These are phyloP conservation scores for Lodderomyces pseudojiufengensis DNA, from an alignment of 1,139 yeast species.

Conservation along the genomic window DNA sequence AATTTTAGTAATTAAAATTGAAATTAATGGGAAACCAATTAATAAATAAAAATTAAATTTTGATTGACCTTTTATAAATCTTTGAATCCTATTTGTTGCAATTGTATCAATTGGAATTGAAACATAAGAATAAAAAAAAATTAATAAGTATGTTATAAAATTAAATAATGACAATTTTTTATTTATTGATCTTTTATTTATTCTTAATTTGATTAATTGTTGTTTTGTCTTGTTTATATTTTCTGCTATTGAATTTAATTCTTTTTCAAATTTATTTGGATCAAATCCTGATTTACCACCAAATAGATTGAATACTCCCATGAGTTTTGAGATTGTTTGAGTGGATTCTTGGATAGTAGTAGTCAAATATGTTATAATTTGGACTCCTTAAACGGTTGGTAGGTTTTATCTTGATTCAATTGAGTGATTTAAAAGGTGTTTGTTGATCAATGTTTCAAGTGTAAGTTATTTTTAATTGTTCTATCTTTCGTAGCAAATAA, in stretches of 20 bases:
- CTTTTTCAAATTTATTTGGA: constrained; percentile 49
- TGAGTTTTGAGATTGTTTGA: no score
- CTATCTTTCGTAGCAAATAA: no score
- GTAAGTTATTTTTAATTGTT: no score
- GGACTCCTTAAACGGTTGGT: no score
- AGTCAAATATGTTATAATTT: no score
- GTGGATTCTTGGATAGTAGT: no score
- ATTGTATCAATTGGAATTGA: constrained; percentile 18
- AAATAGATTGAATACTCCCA: constrained; percentile 28
- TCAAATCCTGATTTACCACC: constrained; percentile 32
- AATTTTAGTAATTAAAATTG: constrained; percentile 19
- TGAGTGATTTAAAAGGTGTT: no score
- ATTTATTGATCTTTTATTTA: constrained; percentile 12
- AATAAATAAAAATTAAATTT: constrained; percentile 18
- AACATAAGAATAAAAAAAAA: constrained; percentile 25
- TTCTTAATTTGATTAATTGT: constrained; percentile 17
- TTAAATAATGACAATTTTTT: constrained; percentile 24
- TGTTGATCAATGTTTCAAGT: no score
- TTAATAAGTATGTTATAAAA: constrained; percentile 28
- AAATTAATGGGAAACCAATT: constrained; percentile 28
- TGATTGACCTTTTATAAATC: constrained; percentile 25
- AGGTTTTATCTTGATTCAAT: no score
- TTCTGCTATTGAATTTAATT: constrained; percentile 41
- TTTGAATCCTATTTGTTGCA: constrained; percentile 20
- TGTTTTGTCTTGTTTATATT: constrained; percentile 26